phyloP scores from a whole-genome alignment of 306 rosid genomes.

The Datisca glomerata region DNA sequence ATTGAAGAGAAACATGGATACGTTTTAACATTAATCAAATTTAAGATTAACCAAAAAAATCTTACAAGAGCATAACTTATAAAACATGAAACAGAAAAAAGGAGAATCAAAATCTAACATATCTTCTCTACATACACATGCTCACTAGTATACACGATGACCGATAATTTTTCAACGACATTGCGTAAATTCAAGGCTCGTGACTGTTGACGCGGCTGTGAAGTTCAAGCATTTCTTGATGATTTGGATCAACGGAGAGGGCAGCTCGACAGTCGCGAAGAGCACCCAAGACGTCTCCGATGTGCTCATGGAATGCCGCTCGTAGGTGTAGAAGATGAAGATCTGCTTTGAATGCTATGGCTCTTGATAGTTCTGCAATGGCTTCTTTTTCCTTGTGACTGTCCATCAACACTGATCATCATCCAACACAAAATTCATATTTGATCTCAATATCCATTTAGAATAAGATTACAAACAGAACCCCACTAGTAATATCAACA shows the following conservation, averaged over 20 bases:
- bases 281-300: constrained; percentile 62
- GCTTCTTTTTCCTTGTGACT: constrained; percentile 69
- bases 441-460: no score
- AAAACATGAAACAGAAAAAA: neutral
- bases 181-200: constrained; percentile 58
- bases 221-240: constrained; percentile 90
- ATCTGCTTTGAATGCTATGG: constrained; percentile 85
- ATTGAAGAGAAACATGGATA: no score
- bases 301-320: constrained; percentile 90
- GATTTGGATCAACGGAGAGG: constrained; percentile 84
- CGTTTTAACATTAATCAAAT: no score
- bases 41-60: no score
- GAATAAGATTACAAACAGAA: no score
- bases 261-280: constrained; percentile 90
- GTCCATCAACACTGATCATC: constrained; percentile 71
- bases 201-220: constrained; percentile 79
- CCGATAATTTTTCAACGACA: no score
- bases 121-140: neutral
- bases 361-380: constrained; percentile 69
- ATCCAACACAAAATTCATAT: no score
- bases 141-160: neutral
- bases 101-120: neutral
- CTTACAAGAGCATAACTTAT: neutral
- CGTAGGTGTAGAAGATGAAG: constrained; percentile 84
- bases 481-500: no score